Evolutionary conservation across 352 stramenopile genomes (phyloP).

Genomic region (Globisporangium rhizosaccharum): DNA sequence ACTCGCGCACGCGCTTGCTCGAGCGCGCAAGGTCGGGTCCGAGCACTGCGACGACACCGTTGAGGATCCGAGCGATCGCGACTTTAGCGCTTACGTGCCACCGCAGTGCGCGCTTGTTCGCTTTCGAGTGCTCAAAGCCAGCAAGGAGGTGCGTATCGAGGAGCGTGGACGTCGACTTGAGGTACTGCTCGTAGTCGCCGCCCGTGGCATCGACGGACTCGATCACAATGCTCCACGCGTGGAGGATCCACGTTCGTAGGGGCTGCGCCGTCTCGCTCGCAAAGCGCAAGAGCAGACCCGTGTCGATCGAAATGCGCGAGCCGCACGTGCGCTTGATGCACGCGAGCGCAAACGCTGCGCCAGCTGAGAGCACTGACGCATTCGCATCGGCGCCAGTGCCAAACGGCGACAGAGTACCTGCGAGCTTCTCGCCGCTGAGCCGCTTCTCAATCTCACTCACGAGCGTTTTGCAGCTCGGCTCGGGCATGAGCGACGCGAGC

Average conservation of each 20-base stretch:
- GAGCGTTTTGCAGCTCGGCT: slow-evolving; percentile 41
- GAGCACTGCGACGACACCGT: slow-evolving; percentile 56
- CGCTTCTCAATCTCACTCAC: slow-evolving; percentile 74
- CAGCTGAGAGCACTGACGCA: slow-evolving; percentile 45
- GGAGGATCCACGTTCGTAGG: slow-evolving; percentile 78
- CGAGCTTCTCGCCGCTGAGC: slow-evolving; percentile 9
- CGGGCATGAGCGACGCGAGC: slow-evolving; percentile 40
- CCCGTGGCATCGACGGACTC: slow-evolving; percentile 70
- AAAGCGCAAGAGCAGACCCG: slow-evolving; percentile 66
- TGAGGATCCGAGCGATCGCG: slow-evolving; percentile 58
- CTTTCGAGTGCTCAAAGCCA: slow-evolving; percentile 70
- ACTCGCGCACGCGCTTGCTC: slow-evolving; percentile 44
- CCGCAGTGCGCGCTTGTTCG: slow-evolving; percentile 41
- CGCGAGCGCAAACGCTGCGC: slow-evolving; percentile 66
- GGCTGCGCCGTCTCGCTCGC: slow-evolving; percentile 62
- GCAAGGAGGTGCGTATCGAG: slow-evolving; percentile 71
- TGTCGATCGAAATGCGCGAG: slow-evolving; percentile 71
- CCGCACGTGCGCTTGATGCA: slow-evolving; percentile 79
- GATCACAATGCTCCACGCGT: slow-evolving; percentile 81
- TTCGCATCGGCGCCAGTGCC: slow-evolving; percentile 29
- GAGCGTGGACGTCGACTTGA: slow-evolving; percentile 64
- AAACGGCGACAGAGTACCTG: slow-evolving; percentile 6
- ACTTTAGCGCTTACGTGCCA: slow-evolving; percentile 57
- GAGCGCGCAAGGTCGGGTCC: slow-evolving; percentile 46
- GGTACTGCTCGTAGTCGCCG: slow-evolving; percentile 80